Percentiles rank a stretch among this genome's conserved stretches.
These are phyloP conservation scores for Aspergillus sclerotioniger DNA, from an alignment of 495 filamentous ascomycete genomes.

Conservation along the genomic window DNA sequence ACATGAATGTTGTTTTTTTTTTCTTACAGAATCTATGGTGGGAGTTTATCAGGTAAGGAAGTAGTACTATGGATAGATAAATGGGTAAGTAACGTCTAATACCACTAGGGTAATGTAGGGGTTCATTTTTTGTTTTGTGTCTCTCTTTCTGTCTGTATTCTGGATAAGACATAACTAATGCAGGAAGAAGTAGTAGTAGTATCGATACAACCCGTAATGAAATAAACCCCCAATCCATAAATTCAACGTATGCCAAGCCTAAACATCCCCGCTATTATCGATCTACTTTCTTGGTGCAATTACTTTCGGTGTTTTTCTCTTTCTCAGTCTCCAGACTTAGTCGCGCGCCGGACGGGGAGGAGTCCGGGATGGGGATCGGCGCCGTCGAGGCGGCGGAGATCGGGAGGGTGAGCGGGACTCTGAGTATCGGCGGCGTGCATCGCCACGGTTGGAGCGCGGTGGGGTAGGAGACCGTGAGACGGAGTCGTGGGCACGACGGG, in stretches of 20 bases:
- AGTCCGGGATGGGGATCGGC: constrained; percentile 20
- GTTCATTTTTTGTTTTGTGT: no score
- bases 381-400: constrained; percentile 19
- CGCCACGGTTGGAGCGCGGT: constrained; percentile 15
- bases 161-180: no score
- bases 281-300: not conserved
- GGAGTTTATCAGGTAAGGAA: no score
- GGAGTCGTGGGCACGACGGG: constrained; percentile 17
- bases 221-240: not conserved
- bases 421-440: constrained; percentile 26
- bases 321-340: not conserved
- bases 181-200: not conserved
- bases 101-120: no score
- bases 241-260: not conserved
- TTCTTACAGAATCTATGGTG: no score
- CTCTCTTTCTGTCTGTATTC: not conserved
- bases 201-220: not conserved
- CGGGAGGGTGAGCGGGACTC: constrained; percentile 22
- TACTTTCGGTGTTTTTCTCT: not conserved
- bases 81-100: not conserved
- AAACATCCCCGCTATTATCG: not conserved
- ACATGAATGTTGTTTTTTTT: no score
- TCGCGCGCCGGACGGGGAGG: constrained; percentile 30
- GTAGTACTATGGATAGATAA: no score
- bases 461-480: constrained; percentile 28